Conservation (phyloP, 352 stramenopile species). For the Hyaloperonospora brassicae region DNA sequence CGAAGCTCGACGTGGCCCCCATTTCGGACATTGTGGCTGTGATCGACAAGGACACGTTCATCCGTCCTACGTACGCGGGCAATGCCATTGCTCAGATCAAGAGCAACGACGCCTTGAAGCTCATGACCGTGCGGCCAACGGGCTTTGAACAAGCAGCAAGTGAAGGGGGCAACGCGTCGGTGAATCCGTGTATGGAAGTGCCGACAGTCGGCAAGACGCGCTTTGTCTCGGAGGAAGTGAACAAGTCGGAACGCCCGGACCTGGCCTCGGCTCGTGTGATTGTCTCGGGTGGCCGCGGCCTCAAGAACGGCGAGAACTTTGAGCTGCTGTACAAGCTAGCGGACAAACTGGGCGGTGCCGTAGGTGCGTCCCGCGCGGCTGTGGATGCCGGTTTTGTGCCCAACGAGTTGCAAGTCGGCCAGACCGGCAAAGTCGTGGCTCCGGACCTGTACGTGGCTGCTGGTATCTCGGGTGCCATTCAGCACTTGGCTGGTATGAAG, state of each 20-base stretch:
- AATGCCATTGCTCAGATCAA: slow-evolving; percentile 87
- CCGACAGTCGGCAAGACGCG: slow-evolving; percentile 57
- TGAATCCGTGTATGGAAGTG: slow-evolving; percentile 58
- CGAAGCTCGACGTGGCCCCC: slow-evolving; percentile 90
- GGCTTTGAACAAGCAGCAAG: slow-evolving; percentile 94
- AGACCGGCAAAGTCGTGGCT: slow-evolving; percentile 98
- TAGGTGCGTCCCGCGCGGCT: slow-evolving; percentile 95
- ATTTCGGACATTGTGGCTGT: slow-evolving; percentile 95
- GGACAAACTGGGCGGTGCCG: slow-evolving; percentile 95
- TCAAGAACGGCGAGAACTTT: slow-evolving; percentile 98
- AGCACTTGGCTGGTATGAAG: slow-evolving; percentile 99
- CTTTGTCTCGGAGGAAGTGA: slow-evolving; percentile 92
- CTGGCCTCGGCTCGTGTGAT: slow-evolving; percentile 91
- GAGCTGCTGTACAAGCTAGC: slow-evolving; percentile 95
- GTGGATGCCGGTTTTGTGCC: slow-evolving; percentile 97
- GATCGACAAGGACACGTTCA: slow-evolving; percentile 91
- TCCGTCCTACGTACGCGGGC: slow-evolving; percentile 79
- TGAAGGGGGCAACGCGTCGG: slow-evolving; percentile 60
- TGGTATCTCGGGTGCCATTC: slow-evolving; percentile 98
- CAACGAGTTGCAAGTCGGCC: slow-evolving; percentile 98
- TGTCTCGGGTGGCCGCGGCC: slow-evolving; percentile 92
- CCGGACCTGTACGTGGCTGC: slow-evolving; percentile 95
- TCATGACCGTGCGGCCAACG: slow-evolving; percentile 94
- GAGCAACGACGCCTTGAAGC: slow-evolving; percentile 86
- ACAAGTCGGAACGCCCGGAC: slow-evolving; percentile 93